Base-by-base conservation (phyloP, 2,329 filamentous ascomycete genomes). In the Diplodia seriata region DNA sequence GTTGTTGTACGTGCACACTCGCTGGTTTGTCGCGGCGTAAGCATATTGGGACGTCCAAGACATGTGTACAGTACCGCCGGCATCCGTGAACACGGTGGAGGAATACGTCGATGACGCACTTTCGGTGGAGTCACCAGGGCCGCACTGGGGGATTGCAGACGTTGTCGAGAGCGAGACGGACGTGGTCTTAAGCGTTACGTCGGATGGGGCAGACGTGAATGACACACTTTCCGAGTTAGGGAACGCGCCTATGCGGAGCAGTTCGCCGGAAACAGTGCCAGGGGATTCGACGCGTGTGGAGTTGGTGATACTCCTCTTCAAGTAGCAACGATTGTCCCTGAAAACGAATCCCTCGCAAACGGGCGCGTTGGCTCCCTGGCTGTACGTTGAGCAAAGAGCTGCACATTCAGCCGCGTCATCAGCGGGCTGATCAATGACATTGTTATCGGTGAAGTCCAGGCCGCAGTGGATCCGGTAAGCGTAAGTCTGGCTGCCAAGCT, bases 1-100 rank as follows among this genome's bases (percentile, higher is more conserved):
- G 38, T 64, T 63, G 66, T 68, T 64, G 66, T 20, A 68, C 1
- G 66, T 68, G 38, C 66, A 68, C n/a, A 64, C 51, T 43, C 33
- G 56, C 18, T 29, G 38, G 29, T 51, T 55, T 6, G 66, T 26
- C 11, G 66, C 66, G 11, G 50, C 33, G 14, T 51, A 68, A 5
- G 23, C 20, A 11, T 33, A 36, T 3, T 18, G 36, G 15, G 57
- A 68, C 9, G 51, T 63, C 66, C 66, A 68, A 15, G 14, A 56
- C 26, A 57, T 56, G 51, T 68, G 66, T 14, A 63, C 26, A 31
- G 31, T 50, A 8, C 66, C 66, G 8, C 57, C 59, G 9, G 5
- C 51, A 43, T 68, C 66, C 7, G 66, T 68, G 40, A 36, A 68
- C 4, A 23, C 29, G 1, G 66, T 68, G 4, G 66, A 55, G 49